Evolutionary conservation across 2,329 filamentous ascomycete genomes (phyloP).

Genomic region (Alternaria longipes): DNA sequence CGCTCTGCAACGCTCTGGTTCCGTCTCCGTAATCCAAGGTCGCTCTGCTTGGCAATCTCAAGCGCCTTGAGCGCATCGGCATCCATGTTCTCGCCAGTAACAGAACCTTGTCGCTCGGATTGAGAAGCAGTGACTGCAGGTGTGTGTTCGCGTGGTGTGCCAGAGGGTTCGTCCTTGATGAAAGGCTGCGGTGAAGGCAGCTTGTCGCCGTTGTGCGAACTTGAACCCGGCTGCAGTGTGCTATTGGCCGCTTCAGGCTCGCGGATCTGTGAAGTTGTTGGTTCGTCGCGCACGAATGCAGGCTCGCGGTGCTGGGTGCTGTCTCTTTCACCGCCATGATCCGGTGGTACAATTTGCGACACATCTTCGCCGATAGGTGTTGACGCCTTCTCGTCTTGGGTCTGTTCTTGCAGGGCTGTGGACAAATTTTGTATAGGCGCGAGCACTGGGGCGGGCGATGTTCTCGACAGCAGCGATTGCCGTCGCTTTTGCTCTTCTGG

Average conservation of each 20-base stretch:
- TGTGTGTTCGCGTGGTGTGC: conserved; percentile 50
- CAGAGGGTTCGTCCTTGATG: conserved; percentile 54
- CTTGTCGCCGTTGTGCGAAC: conserved; percentile 13
- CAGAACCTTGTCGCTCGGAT: conserved; percentile 35
- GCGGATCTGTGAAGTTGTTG: conserved; percentile 33
- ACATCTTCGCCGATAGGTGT: conserved; percentile 35
- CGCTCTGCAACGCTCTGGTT: conserved; percentile 49
- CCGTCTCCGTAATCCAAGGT: conserved; percentile 53
- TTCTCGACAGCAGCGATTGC: conserved; percentile 45
- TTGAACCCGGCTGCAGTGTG: conserved; percentile 14
- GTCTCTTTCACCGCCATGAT: conserved; percentile 16
- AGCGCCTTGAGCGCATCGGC: conserved; percentile 55
- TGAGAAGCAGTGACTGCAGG: conserved; percentile 34
- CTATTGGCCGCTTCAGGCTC: conserved; percentile 29
- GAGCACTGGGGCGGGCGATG: conserved; percentile 48
- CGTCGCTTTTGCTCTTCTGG: conserved; percentile 55
- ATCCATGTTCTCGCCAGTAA: conserved; percentile 42
- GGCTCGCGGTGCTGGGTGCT: conserved; percentile 43
- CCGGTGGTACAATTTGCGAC: conserved; percentile 35
- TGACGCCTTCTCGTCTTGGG: conserved; percentile 19
- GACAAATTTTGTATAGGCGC: conserved; percentile 53
- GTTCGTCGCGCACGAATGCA: conserved; percentile 42
- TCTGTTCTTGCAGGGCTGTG: conserved; percentile 31
- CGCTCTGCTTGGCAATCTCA: conserved; percentile 56
- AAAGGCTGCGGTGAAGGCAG: conserved; percentile 42